phyloP scores from a whole-genome alignment of 2,329 filamentous ascomycete species.

The Plenodomus biglobosus region DNA sequence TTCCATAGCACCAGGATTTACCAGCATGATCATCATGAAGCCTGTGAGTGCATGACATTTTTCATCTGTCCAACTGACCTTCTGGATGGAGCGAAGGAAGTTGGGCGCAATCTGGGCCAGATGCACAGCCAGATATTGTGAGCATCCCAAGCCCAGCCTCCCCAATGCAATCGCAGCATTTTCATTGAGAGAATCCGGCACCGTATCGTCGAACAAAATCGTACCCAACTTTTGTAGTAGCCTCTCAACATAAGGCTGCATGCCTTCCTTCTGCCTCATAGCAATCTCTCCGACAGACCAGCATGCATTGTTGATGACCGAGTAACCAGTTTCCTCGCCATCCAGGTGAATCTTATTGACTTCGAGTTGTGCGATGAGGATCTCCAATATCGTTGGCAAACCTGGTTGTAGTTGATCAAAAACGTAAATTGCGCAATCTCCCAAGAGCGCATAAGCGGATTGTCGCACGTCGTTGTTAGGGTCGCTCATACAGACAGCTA shows the following conservation, averaged over 20 bases:
- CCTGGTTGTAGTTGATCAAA: conserved; percentile 77
- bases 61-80: conserved; percentile 85
- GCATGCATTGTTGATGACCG: conserved; percentile 96
- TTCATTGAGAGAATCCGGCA: conserved; percentile 84
- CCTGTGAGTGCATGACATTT: conserved; percentile 93
- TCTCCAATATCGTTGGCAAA: conserved; percentile 72
- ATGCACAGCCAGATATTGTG: conserved; percentile 74
- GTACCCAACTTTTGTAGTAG: conserved; percentile 75
- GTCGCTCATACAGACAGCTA: conserved; percentile 92
- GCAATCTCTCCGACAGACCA: conserved; percentile 95
- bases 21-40: conserved; percentile 79
- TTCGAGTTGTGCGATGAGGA: conserved; percentile 85
- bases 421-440: conserved; percentile 91
- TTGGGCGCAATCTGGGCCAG: conserved; percentile 77
- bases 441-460: conserved; percentile 91
- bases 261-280: conserved; percentile 70
- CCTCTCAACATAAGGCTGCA: conserved; percentile 75
- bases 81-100: conserved; percentile 79
- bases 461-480: conserved; percentile 89
- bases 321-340: conserved; percentile 80
- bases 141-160: conserved; percentile 77
- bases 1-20: conserved; percentile 92
- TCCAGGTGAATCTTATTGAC: conserved; percentile 69
- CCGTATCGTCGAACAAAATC: conserved; percentile 81
- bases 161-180: conserved; percentile 94